Base-by-base conservation (phyloP, 495 filamentous ascomycete genomes). In the Parachaetomium inaequale region DNA sequence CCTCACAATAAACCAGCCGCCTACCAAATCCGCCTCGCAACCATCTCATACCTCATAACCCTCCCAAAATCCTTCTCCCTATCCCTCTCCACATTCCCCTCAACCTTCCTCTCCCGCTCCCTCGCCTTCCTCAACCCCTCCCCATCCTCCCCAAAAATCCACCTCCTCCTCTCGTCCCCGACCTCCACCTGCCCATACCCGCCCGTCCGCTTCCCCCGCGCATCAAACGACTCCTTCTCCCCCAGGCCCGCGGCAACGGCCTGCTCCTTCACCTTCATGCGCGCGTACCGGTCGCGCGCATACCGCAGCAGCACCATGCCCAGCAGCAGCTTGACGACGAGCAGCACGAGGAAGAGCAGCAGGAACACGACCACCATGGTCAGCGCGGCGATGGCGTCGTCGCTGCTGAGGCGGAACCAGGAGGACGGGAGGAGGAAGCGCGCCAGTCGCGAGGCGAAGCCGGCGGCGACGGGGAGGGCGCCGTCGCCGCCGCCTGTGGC, bases 1-100 rank as follows among this genome's bases (percentile, higher is more conserved):
- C 25, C 11, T 4, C 10, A 52, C 7, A 25, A 14, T 7, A 51
- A 36, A 34, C 19, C 43, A 43, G 12, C 28, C 11, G 26, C 3
- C 19, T 50, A 72, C 69, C 69, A 73, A 46, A 70, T 73, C 45
- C 69, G 58, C 68, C 31, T 64, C 7, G 89, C 92, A 68, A 88
- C 85, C 94, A 98, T 96, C 67, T 87, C 88, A 79, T 97, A 96
- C 72, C 94, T 79, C 68, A 81, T 82, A 8, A 97, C 90, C 60
- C 83, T 80, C 17, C 85, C 86, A 72, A 83, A 70, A 68, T 82
- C 76, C 53, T 71, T 72, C 61, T 81, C 76, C 50, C 72, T 73
- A 61, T 83, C 79, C 67, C 82, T 81, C 51, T 77, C 81, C 26
- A 78, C 83, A 68, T 81, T 88, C 55, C 85, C 84, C 63, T 77